Evolutionary conservation across 768 basidiomycete species (phyloP).

Genomic region (Boletus rubroflammeus): DNA sequence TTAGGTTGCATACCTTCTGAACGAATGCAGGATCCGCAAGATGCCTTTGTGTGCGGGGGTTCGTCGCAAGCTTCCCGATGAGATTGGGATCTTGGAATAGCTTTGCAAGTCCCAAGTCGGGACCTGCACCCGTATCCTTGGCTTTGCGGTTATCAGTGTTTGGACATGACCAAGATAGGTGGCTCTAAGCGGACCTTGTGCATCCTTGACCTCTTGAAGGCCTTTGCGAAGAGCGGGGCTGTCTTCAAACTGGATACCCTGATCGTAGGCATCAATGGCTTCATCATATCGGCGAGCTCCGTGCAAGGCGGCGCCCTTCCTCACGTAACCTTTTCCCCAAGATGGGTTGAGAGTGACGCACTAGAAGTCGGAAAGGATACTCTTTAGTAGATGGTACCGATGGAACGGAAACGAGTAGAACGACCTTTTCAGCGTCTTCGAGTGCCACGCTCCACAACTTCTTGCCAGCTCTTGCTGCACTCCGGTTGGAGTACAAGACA

Average conservation of each 20-base stretch:
- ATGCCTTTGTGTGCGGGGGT: conserved; percentile 82
- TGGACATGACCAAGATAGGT: neutral
- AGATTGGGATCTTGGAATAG: conserved; percentile 84
- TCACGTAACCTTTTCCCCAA: conserved; percentile 88
- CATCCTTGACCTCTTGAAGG: conserved; percentile 82
- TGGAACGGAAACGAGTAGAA: neutral
- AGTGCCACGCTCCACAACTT: conserved; percentile 73
- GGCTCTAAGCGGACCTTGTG: conserved; percentile 53
- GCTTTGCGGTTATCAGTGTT: conserved; percentile 21
- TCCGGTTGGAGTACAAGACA: conserved; percentile 90
- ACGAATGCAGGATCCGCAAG: conserved; percentile 82
- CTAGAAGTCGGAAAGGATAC: conserved; percentile 35
- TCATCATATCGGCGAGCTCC: conserved; percentile 76
- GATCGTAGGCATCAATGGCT: conserved; percentile 79
- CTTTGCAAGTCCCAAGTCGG: conserved; percentile 63
- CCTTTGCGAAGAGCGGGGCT: conserved; percentile 82
- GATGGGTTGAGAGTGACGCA: conserved; percentile 73
- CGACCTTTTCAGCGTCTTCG: conserved; percentile 86
- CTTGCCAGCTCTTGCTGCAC: conserved; percentile 87
- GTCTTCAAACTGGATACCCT: conserved; percentile 78
- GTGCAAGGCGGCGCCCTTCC: conserved; percentile 92
- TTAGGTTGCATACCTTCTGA: conserved; percentile 45
- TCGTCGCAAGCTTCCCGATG: conserved; percentile 76
- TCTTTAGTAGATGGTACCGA: conserved; percentile 3
- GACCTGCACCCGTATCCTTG: conserved; percentile 36